phyloP scores from a whole-genome alignment of 805 yeast species.

The Kurtzmaniella cleridarum region DNA sequence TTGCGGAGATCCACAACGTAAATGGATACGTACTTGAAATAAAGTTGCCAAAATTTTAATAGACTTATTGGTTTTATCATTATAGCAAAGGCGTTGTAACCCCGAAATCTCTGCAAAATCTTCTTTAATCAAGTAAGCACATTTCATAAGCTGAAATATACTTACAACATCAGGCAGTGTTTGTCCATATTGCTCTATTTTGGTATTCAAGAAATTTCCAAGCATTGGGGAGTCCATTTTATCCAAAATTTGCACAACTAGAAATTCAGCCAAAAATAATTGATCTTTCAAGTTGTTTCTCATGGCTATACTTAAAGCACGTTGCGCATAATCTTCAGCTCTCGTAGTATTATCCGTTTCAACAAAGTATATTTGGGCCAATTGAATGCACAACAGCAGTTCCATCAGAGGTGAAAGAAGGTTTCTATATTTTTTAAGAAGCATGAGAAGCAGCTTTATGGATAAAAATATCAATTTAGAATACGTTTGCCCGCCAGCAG shows the following conservation, averaged over 20 bases:
- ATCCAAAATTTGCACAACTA: conserved; percentile 34
- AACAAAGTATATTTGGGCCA: conserved; percentile 30
- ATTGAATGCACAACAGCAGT: conserved; percentile 25
- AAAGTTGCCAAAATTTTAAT: conserved; percentile 13
- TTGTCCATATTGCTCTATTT: conserved; percentile 13
- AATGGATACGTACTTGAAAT: conserved; percentile 22
- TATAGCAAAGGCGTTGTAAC: conserved; percentile 10
- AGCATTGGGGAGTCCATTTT: conserved; percentile 17
- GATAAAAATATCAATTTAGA: conserved; percentile 27
- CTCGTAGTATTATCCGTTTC: conserved; percentile 38
- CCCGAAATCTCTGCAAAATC: conserved; percentile 17
- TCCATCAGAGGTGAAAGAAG: conserved; percentile 25
- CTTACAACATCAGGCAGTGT: conserved; percentile 14
- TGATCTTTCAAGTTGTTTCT: conserved; percentile 18
- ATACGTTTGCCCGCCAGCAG: conserved; percentile 17
- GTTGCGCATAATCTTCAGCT: conserved; percentile 36
- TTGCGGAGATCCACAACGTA: conserved; percentile 23
- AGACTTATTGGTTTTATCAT: conserved; percentile 8
- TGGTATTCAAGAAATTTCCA: conserved; percentile 24
- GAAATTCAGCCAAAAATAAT: conserved; percentile 27
- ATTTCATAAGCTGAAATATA: conserved; percentile 27
- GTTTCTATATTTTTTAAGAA: conserved; percentile 22
- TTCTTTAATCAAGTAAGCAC: conserved; percentile 23
- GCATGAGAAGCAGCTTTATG: conserved; percentile 30
- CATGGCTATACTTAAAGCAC: conserved; percentile 22